Percentiles rank a stretch among this genome's conserved stretches.
These are phyloP conservation scores for Aspergillus fructus DNA, from an alignment of 2,329 filamentous ascomycete genomes.

Conservation along the genomic window DNA sequence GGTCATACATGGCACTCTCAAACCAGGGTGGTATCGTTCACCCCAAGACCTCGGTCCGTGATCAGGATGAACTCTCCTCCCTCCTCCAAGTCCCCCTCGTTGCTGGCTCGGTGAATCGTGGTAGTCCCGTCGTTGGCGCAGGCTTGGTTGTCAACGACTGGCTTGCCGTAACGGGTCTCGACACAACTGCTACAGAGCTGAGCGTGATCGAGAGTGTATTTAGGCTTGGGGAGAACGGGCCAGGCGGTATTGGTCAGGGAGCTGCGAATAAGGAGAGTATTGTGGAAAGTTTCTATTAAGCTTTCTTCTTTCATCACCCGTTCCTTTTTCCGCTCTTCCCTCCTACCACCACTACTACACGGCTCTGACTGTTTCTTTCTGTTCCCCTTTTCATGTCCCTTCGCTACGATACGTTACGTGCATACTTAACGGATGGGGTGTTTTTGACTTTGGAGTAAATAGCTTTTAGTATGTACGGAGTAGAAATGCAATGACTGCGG, in stretches of 20 bases:
- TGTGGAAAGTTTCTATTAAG: conserved; percentile 95
- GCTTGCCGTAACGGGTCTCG: conserved; percentile 89
- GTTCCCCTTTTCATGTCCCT: neutral
- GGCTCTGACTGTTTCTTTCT: neutral
- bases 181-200: conserved; percentile 95
- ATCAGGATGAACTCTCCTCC: conserved; percentile 94
- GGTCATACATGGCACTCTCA: conserved; percentile 92
- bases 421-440: neutral
- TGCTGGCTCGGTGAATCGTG: conserved; percentile 89
- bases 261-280: conserved; percentile 85
- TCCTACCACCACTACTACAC: neutral
- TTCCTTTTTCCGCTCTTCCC: conserved; percentile 12
- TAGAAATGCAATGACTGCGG: neutral
- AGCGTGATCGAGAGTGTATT: conserved; percentile 97
- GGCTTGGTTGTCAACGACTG: conserved; percentile 98
- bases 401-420: neutral
- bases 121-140: conserved; percentile 90
- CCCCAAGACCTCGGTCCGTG: conserved; percentile 93
- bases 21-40: conserved; percentile 97
- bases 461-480: neutral
- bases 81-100: conserved; percentile 94
- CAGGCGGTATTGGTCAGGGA: conserved; percentile 59
- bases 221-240: conserved; percentile 78
- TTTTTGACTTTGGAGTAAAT: neutral
- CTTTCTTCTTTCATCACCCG: conserved; percentile 1